Conservation (phyloP, 352 stramenopile genomes). For the Globisporangium rhizosaccharum region DNA sequence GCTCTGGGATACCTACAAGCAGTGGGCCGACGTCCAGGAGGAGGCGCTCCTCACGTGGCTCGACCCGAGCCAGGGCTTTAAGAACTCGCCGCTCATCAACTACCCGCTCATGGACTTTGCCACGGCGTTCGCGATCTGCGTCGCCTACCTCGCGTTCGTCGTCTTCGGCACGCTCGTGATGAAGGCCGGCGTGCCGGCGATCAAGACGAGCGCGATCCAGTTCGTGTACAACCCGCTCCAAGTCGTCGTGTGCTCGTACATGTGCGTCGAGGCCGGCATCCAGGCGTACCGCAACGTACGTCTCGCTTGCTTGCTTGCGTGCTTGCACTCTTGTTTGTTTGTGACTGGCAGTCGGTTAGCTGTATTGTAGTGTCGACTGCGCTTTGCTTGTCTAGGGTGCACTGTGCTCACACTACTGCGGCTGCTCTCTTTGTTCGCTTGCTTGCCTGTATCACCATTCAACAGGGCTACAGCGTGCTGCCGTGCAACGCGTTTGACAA, state of each 20-base stretch:
- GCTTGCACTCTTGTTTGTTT: neutral
- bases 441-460: conserved; percentile 1
- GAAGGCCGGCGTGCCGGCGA: conserved; percentile 60
- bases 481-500: conserved; percentile 91
- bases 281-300: conserved; percentile 88
- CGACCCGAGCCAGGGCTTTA: conserved; percentile 37
- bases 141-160: conserved; percentile 63
- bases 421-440: too few species aligned
- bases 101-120: conserved; percentile 50
- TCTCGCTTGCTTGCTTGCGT: neutral
- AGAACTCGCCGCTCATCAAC: conserved; percentile 35
- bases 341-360: neutral
- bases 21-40: conserved; percentile 47
- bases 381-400: neutral
- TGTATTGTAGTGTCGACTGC: neutral
- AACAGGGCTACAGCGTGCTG: conserved; percentile 77
- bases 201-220: conserved; percentile 84
- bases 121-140: conserved; percentile 46
- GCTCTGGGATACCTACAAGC: conserved; percentile 54
- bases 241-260: conserved; percentile 95
- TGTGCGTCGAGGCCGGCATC: conserved; percentile 93
- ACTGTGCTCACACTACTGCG: neutral
- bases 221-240: conserved; percentile 97
- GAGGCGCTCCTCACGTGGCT: conserved; percentile 42
- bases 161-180: conserved; percentile 71